phyloP scores from a whole-genome alignment of 2,329 filamentous ascomycete genomes.

The Fusarium secorum region DNA sequence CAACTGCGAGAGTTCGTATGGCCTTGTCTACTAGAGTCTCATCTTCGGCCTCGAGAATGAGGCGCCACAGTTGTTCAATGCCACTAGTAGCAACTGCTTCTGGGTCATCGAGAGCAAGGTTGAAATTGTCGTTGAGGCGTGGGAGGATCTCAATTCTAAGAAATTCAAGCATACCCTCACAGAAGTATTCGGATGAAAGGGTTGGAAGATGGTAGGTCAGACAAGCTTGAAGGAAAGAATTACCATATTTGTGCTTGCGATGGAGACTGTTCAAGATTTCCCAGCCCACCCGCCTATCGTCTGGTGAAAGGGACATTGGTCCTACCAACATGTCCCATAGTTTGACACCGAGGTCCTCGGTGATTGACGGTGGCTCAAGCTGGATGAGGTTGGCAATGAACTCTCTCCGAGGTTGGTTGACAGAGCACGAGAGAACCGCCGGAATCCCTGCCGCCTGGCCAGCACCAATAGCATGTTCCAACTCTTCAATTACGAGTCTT shows the following conservation, averaged over 20 bases:
- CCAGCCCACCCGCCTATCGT: conserved; percentile 75
- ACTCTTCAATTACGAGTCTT: conserved; percentile 68
- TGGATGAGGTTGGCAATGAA: conserved; percentile 66
- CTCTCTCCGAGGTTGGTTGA: conserved; percentile 63
- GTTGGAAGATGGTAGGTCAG: conserved; percentile 64
- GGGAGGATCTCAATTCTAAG: conserved; percentile 61
- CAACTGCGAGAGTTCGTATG: conserved; percentile 72
- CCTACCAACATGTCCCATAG: conserved; percentile 81
- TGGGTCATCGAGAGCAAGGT: conserved; percentile 60
- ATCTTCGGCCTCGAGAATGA: conserved; percentile 74
- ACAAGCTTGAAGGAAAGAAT: conserved; percentile 64
- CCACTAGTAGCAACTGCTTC: conserved; percentile 61
- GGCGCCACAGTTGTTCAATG: conserved; percentile 81
- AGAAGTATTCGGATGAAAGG: conserved; percentile 66
- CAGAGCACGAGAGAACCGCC: conserved; percentile 56
- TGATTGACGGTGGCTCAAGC: conserved; percentile 68
- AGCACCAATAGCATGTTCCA: conserved; percentile 62
- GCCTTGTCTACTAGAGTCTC: conserved; percentile 72
- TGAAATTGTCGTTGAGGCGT: conserved; percentile 54
- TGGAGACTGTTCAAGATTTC: conserved; percentile 62
- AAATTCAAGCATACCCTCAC: conserved; percentile 68
- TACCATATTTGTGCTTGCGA: conserved; percentile 54
- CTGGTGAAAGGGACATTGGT: conserved; percentile 62
- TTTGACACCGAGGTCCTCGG: conserved; percentile 64
- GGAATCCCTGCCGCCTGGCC: conserved; percentile 49